These are phyloP conservation scores for Fusarium sp. DNA, from an alignment of 2,329 filamentous ascomycete species.

Conservation along the genomic window DNA sequence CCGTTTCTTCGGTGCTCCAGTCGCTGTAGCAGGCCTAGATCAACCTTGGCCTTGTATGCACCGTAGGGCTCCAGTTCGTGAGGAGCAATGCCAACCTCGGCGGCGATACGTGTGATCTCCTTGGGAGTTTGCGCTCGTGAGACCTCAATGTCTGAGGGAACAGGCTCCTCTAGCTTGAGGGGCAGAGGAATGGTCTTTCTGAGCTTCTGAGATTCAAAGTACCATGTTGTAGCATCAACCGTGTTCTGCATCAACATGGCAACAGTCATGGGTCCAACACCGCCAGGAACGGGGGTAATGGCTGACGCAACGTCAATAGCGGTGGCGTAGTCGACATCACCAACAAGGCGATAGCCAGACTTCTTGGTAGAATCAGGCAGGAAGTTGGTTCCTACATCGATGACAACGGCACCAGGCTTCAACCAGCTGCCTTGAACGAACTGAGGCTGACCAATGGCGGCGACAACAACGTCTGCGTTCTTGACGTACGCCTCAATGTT, in stretches of 20 bases:
- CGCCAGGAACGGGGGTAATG: constrained; percentile 96
- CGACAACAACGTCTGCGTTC: constrained; percentile 89
- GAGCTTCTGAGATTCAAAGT: constrained; percentile 86
- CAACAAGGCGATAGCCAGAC: constrained; percentile 91
- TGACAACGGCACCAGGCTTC: constrained; percentile 94
- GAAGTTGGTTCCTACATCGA: constrained; percentile 98
- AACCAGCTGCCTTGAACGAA: constrained; percentile 97
- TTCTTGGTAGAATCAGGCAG: constrained; percentile 91
- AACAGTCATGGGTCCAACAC: constrained; percentile 98
- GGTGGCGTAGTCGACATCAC: constrained; percentile 93
- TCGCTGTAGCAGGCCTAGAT: constrained; percentile 84
- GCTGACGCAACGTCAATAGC: constrained; percentile 88
- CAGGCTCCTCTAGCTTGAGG: constrained; percentile 81
- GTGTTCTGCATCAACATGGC: constrained; percentile 98
- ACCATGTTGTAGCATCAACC: constrained; percentile 84
- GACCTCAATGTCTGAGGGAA: constrained; percentile 96
- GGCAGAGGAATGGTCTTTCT: constrained; percentile 87
- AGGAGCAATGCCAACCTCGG: constrained; percentile 88
- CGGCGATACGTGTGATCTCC: constrained; percentile 85
- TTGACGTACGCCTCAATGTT: constrained; percentile 82
- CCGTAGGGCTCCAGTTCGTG: constrained; percentile 96
- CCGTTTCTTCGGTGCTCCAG: constrained; percentile 90
- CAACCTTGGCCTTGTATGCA: constrained; percentile 95
- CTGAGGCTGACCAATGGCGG: constrained; percentile 87
- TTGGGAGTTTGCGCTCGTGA: constrained; percentile 94